Evolutionary conservation across 106 monocot genomes (phyloP), one percentile per base, ranked within the genome.

Genomic region (Dioscorea dumetorum): DNA sequence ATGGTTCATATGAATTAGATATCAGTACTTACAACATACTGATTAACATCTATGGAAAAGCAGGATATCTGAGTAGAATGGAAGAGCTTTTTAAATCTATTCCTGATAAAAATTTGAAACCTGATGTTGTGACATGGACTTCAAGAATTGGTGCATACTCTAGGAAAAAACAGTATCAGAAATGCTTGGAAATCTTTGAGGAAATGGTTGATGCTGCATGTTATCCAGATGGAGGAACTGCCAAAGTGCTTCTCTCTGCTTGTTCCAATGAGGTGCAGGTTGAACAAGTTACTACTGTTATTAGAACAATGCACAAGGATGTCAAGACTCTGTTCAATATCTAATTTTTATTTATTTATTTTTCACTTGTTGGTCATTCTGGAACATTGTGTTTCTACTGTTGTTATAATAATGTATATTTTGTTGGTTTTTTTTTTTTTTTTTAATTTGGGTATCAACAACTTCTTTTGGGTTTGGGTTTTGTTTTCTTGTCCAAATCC

Each of bases 1-100:
- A 62, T 48, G 80, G 85, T 4, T 62, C 74, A 21, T 71, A 67
- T 49, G 59, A 73, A 71, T 23, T 74, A 1, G 87, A 94, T 58
- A 78, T 90, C 70, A 84, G 90, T 78, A 90, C 94, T 2, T 94
- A 87, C 70, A 94, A 94, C 79, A 88, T 88, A 54, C 68, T 91
- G 62, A 79, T 91, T 24, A 95, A 91, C 66, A 67, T 87, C 2
- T 95, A 95, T 33, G 94, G 94, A 0, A 73, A 76, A 54, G 82
- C 90, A 0, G 94, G 94, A 8, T 94, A 85, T 59, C 60, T 87
- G 22, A 49, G 51, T 48, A 80, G 64, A 68, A 90, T 94, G 94
- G 94, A 94, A 64, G 94, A 80, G 60, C 48, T 82, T 2, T 94
- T 94, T 61, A 19, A 16, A 7, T 78, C 82, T 0, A 60, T 90